Evolutionary conservation across 169 alveolate species (phyloP).

Genomic region (Eimeria praecox): DNA sequence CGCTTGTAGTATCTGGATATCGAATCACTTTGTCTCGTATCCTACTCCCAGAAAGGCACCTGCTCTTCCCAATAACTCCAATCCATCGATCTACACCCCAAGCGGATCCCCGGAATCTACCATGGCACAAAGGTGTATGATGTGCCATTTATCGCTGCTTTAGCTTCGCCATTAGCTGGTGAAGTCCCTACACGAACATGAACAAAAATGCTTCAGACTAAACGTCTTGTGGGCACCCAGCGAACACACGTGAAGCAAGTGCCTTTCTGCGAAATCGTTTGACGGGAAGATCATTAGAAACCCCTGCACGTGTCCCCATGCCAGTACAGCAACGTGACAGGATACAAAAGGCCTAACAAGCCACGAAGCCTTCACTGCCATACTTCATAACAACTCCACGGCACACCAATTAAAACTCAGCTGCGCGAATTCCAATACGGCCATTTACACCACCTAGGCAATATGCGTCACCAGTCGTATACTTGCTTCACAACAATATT

Average conservation of each 20-base stretch:
- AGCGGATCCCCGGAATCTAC: too few relatives aligned
- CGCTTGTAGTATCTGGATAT: background rate
- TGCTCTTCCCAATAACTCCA: background rate
- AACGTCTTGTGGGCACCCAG: too few relatives aligned
- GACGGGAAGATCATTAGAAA: too few relatives aligned
- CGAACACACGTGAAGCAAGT: too few relatives aligned
- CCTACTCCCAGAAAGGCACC: background rate
- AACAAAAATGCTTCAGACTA: too few relatives aligned
- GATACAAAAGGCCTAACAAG: background rate
- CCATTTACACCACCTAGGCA: background rate
- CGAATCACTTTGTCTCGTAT: background rate
- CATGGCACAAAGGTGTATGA: too few relatives aligned
- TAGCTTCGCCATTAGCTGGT: too few relatives aligned
- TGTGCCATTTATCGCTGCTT: too few relatives aligned
- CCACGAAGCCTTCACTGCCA: background rate
- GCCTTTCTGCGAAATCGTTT: too few relatives aligned
- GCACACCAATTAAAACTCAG: background rate
- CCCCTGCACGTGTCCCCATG: background rate
- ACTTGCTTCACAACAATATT: background rate
- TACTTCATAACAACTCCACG: background rate
- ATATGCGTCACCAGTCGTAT: background rate
- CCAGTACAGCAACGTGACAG: background rate
- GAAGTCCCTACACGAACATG: too few relatives aligned
- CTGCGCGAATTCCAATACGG: background rate
- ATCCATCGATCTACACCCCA: too few relatives aligned